Percentiles rank a stretch among this genome's conserved stretches.
These are phyloP conservation scores for Margaritispora aquatica DNA, from an alignment of 495 filamentous ascomycete species.

Conservation along the genomic window DNA sequence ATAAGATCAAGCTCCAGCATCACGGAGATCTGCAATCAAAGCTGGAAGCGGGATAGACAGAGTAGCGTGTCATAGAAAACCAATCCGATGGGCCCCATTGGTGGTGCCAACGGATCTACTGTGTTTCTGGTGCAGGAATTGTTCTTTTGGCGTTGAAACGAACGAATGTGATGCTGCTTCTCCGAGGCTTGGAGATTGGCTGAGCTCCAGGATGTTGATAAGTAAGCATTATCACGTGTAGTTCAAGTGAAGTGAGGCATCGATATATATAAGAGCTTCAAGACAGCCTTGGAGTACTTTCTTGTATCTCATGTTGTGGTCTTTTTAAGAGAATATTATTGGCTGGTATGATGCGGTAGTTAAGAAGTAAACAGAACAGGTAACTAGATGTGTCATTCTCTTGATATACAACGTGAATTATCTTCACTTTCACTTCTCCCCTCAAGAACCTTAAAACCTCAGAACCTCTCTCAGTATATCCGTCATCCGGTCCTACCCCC, in stretches of 20 bases:
- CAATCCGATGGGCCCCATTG: slow-evolving; percentile 2
- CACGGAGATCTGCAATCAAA: slow-evolving; percentile 16
- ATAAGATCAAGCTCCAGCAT: not conserved
- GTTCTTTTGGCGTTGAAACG: not conserved
- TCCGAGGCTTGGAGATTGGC: not conserved
- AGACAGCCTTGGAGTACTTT: too few species aligned
- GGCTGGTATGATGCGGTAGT: too few species aligned
- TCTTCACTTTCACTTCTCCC: not conserved
- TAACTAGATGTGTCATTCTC: not conserved
- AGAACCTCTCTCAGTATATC: not conserved
- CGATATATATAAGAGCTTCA: too few species aligned
- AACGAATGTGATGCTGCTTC: not conserved
- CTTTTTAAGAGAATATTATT: too few species aligned
- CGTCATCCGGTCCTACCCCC: not conserved
- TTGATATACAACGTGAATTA: not conserved
- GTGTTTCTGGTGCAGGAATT: not conserved
- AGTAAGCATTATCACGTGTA: not conserved
- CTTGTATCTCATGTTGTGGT: too few species aligned
- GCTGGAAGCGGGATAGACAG: not conserved
- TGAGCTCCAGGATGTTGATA: not conserved
- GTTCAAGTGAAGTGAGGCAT: too few species aligned
- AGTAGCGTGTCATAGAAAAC: not conserved
- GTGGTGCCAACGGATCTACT: not conserved
- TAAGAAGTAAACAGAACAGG: not conserved
- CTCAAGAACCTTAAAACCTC: not conserved